Evolutionary conservation across 1,139 yeast genomes (phyloP).

Genomic region (Pichia sp.): DNA sequence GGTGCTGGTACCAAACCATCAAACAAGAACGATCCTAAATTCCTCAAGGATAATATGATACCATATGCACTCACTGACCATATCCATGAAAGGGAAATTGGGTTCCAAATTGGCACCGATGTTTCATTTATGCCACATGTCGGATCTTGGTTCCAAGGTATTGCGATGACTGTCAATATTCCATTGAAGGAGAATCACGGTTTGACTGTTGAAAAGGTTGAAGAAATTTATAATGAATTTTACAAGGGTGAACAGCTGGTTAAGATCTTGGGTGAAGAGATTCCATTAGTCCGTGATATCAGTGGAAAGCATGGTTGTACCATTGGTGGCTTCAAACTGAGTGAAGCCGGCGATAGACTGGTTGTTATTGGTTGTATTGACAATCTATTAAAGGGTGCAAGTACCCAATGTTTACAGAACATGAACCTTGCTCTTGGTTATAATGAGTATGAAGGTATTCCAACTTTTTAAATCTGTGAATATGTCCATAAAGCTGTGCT

Average conservation of each 20-base stretch:
- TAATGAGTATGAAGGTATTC: constrained; percentile 94
- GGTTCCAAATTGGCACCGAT: constrained; percentile 63
- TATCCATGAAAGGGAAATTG: constrained; percentile 90
- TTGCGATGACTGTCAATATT: constrained; percentile 81
- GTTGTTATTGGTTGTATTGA: constrained; percentile 94
- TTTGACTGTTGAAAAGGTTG: constrained; percentile 71
- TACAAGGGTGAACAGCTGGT: constrained; percentile 84
- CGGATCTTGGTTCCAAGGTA: constrained; percentile 99
- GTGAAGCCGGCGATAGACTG: constrained; percentile 79
- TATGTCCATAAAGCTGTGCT: no score
- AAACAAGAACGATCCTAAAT: constrained; percentile 79
- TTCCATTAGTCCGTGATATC: constrained; percentile 86
- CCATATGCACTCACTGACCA: constrained; percentile 97
- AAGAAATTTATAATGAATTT: constrained; percentile 80
- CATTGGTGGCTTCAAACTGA: constrained; percentile 93
- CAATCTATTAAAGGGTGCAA: constrained; percentile 94
- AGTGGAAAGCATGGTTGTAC: constrained; percentile 92
- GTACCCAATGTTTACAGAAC: constrained; percentile 96
- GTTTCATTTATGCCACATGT: constrained; percentile 96
- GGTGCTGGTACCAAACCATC: constrained; percentile 99
- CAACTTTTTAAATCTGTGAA: constrained; percentile 24
- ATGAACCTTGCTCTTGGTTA: constrained; percentile 84
- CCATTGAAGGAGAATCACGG: constrained; percentile 59
- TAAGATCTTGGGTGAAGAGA: constrained; percentile 80
- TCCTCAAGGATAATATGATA: constrained; percentile 72